Percentiles rank a stretch among this genome's conserved stretches.
Conservation (phyloP, 352 stramenopile species). For the Globisporangium recalcitrans region DNA sequence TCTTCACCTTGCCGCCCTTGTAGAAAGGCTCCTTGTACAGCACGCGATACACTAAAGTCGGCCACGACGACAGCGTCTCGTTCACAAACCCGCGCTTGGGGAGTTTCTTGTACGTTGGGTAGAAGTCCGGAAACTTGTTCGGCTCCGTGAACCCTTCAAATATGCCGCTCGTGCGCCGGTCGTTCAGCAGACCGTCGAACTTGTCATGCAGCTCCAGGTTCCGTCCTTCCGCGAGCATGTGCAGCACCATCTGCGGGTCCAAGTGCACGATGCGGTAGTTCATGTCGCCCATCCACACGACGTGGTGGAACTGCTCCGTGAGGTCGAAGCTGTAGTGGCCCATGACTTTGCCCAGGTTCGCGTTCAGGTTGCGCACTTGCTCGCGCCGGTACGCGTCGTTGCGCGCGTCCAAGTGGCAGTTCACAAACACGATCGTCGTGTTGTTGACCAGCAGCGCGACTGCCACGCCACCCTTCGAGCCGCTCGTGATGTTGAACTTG, state of each 20-base stretch:
- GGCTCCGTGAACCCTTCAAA: constrained; percentile 84
- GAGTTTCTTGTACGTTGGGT: constrained; percentile 89
- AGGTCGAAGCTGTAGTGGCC: constrained; percentile 77
- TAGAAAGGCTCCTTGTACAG: constrained; percentile 89
- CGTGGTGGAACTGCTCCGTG: constrained; percentile 85
- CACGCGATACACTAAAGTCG: constrained; percentile 67
- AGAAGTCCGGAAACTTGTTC: constrained; percentile 83
- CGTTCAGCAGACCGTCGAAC: constrained; percentile 79
- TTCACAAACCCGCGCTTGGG: constrained; percentile 64
- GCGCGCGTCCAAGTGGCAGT: constrained; percentile 78
- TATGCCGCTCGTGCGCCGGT: constrained; percentile 60
- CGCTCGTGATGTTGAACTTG: constrained; percentile 80
- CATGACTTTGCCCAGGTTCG: constrained; percentile 72
- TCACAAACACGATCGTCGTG: constrained; percentile 82
- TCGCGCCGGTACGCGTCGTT: constrained; percentile 78
- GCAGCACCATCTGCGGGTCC: constrained; percentile 66
- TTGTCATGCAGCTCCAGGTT: constrained; percentile 80
- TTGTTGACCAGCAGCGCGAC: constrained; percentile 69
- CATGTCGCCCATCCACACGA: constrained; percentile 88
- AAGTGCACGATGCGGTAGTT: constrained; percentile 84
- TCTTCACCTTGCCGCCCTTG: constrained; percentile 87
- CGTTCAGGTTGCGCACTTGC: constrained; percentile 79
- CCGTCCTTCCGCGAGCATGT: constrained; percentile 73
- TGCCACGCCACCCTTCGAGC: constrained; percentile 77
- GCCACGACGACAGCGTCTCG: constrained; percentile 58